Conservation (phyloP, 2,329 filamentous ascomycete species). For the Lithohypha guttulata region DNA sequence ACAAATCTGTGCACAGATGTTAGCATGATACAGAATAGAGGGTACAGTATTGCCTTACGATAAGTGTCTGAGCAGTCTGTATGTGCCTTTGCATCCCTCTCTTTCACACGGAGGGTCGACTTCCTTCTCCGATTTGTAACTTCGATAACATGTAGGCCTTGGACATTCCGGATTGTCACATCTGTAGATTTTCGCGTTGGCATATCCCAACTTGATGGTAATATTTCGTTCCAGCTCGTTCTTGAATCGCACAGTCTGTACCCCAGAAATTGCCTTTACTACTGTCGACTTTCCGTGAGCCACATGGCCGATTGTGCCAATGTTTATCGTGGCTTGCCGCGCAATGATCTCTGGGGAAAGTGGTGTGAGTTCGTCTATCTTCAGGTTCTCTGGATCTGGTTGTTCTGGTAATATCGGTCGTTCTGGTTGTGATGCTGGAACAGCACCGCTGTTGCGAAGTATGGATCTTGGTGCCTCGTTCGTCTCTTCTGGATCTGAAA, state of each 20-base stretch:
- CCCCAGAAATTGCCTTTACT: constrained; percentile 96
- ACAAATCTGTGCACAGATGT: constrained; percentile 61
- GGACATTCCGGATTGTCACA: constrained; percentile 89
- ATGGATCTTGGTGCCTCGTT: constrained; percentile 67
- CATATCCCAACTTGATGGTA: constrained; percentile 98
- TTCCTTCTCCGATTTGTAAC: constrained; percentile 98
- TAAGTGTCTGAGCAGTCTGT: constrained; percentile 80
- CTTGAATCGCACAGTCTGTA: constrained; percentile 99
- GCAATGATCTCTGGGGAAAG: constrained; percentile 95
- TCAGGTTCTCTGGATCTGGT: constrained; percentile 81
- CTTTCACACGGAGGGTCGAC: constrained; percentile 92
- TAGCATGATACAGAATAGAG: constrained; percentile 12
- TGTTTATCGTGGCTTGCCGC: constrained; percentile 96
- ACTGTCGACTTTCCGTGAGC: constrained; percentile 98
- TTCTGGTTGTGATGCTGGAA: constrained; percentile 44
- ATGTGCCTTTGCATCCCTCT: constrained; percentile 78
- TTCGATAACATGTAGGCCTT: constrained; percentile 86
- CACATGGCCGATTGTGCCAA: constrained; percentile 96
- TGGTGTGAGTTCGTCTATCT: constrained; percentile 68
- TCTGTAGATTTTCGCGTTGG: constrained; percentile 99
- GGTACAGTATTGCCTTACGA: constrained; percentile 54
- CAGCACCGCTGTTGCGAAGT: constrained; percentile 49
- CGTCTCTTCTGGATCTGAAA: constrained; percentile 47
- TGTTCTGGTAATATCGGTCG: constrained; percentile 69
- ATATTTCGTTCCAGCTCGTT: constrained; percentile 99